Evolutionary conservation across 495 filamentous ascomycete genomes (phyloP), one percentile per base, ranked within the genome.

Genomic region (Penicillium goetzii): DNA sequence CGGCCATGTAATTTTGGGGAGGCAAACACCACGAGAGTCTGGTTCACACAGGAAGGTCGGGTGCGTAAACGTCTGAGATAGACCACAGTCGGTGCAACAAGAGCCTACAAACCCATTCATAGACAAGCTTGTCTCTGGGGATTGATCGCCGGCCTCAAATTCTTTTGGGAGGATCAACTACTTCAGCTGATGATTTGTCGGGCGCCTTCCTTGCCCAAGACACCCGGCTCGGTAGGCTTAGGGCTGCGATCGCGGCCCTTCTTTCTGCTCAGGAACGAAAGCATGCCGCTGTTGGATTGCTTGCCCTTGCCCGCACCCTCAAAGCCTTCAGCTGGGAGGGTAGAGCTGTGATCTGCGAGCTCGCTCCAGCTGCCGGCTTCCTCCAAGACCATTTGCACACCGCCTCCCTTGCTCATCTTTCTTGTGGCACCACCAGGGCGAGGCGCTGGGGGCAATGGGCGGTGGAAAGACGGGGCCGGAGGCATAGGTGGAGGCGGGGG

Each of bases 131-230:
- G 11, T 30, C 47, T 30, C 25, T 15, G 12, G 14, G 23, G 33
- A 8, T 5, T 10, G 19, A 28, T 40, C 12, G 28, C 45, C 32
- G 33, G 45, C 6, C 11, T 17, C 28, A 38, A 11, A 15, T 55
- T 26, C 4, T 40, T 47, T 47, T 47, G 6, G 17, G 41, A 38
- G 15, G 15, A 47, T 43, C 25, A 21, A 30, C 1, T n/a, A n/a
- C 38, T 54, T 77, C 67, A 76, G 67, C 76, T 77, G 65, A 82
- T 80, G 56, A 82, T 82, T 59, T 81, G 80, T 56, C 95, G 84
- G 21, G 95, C 93, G 8, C 95, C 95, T 71, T 99, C 95, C 71
- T 97, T 97, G 58, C 95, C 96, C 63, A 99, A 72, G 51, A 99
- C 93, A 54, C 95, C 95, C 19, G 91, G 82, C 72, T 99, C 95